Base-by-base conservation (phyloP, 306 rosid species). In the Comarum palustre region DNA sequence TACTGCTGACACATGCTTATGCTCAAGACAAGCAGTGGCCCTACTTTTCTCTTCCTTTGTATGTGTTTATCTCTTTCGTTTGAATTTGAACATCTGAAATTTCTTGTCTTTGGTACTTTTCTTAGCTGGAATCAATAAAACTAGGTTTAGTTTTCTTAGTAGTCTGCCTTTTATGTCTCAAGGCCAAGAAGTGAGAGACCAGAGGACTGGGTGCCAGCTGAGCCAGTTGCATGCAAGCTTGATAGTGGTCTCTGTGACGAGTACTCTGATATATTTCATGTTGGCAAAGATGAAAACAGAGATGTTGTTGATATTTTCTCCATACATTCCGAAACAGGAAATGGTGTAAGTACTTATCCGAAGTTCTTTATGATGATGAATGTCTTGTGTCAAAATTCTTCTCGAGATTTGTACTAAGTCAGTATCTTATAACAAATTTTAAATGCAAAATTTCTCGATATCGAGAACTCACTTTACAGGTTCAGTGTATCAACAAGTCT, bases 21-120 rank as follows among this genome's bases (percentile, higher is more conserved):
- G 97, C 95, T 77, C 98, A 94, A 84, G 98, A 94, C 85, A 91
- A 88, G 86, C 91, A 82, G n/a, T 91, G 97, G 98, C 96, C 91
- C 41, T 89, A 88, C 84, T 24, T 94, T 68, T 89, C 98, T 73
- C 80, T 94, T 73, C 96, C 97, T 22, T 52, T 89, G 97, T 94
- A 89, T 78, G 92, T 68, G 61, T 51, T n/a, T 22, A 34, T 69
- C 50, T 51, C 22, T n/a, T 32, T 29, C 41, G 1, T 15, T 29
- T 3, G 22, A 14, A 52, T 22, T 22, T 39, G 12, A 65, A 58
- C 15, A 72, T 42, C 67, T 67, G 11, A 31, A 17, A 27, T 68
- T 14, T 68, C 34, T 38, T 6, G 41, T 38, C 41, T 38, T 38
- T 47, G 25, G 69, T 4, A 11, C 73, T 71, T 79, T 63, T 58